A percentile compares a stretch with the other conserved stretches of the same genome.
Conservation (phyloP, 176 grass and related monocot species). For the Zoysia pacifica region DNA sequence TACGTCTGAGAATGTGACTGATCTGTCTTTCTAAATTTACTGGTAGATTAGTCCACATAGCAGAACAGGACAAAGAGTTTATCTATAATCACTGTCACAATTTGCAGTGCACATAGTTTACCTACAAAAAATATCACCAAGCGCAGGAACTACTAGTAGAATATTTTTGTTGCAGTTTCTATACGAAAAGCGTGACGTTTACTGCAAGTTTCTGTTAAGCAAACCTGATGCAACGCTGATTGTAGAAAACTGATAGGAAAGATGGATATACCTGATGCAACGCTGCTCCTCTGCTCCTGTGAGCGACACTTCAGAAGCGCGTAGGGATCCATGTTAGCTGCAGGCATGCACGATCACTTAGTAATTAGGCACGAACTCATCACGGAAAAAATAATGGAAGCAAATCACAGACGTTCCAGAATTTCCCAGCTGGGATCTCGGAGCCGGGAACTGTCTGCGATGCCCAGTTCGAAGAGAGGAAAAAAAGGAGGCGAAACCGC, state of each 20-base stretch:
- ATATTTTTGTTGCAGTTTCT: not conserved
- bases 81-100: not conserved
- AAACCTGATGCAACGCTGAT: conserved; percentile 55
- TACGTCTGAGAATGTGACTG: not conserved
- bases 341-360: not conserved
- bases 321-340: conserved; percentile 92
- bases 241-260: not conserved
- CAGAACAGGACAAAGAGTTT: not conserved
- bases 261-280: conserved; percentile 45
- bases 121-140: not conserved
- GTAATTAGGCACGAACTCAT: not conserved
- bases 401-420: not conserved
- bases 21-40: not conserved
- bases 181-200: not conserved
- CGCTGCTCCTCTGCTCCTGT: conserved; percentile 76
- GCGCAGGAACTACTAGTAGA: not conserved
- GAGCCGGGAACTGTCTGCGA: not conserved
- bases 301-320: conserved; percentile 58
- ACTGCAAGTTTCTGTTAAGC: not conserved
- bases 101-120: not conserved
- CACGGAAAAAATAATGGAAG: not conserved
- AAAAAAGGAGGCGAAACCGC: not conserved
- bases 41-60: not conserved
- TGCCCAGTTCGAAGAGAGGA: not conserved
- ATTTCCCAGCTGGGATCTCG: not conserved